Evolutionary conservation across 768 basidiomycete genomes (phyloP), one percentile per base, ranked within the genome.

Genomic region (Guyanaporus albipodus): DNA sequence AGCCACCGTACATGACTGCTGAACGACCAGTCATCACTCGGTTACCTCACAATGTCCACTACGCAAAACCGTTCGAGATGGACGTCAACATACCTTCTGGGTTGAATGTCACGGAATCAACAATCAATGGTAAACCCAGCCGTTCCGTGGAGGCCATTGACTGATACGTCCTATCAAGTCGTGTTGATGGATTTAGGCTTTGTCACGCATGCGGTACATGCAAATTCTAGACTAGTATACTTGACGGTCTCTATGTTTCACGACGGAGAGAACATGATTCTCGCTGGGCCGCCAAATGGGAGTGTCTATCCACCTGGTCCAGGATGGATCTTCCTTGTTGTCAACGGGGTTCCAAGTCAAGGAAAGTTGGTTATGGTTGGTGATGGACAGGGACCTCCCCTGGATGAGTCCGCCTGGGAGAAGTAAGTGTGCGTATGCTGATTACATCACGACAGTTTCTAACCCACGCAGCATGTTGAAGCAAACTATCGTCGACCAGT

Each of bases 101-200:
- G 66, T 60, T 50, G 55, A 59, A 38, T 54, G 55, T 46, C 63
- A 44, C 33, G 11, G 67, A 66, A 52, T 64, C 61, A 62, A 67
- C 63, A 59, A 70, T 89, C 47, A 73, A 76, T 67, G 78, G 87
- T 74, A 57, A 45, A 63, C 50, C 10, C 32, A 39, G 38, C 34
- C 21, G 14, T 39, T 21, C 7, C 32, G 19, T 24, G 23, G 17
- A 23, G 12, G 24, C 17, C 29, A 38, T 33, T 4, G 5, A 7
- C 44, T 55, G 26, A 67, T 27, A 4, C 44, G 10, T 55, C 10
- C 11, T 28, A 24, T 45, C 6, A 48, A 89, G 88, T 88, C 19
- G 77, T 73, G 2, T 65, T 90, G 27, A 87, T 91, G 83, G 89
- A 91, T 62, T 70, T 89, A 14, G 88, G 86, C n/a, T 89, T 73